Base-by-base conservation (phyloP, 495 filamentous ascomycete species). In the Trichocladium antarcticum region DNA sequence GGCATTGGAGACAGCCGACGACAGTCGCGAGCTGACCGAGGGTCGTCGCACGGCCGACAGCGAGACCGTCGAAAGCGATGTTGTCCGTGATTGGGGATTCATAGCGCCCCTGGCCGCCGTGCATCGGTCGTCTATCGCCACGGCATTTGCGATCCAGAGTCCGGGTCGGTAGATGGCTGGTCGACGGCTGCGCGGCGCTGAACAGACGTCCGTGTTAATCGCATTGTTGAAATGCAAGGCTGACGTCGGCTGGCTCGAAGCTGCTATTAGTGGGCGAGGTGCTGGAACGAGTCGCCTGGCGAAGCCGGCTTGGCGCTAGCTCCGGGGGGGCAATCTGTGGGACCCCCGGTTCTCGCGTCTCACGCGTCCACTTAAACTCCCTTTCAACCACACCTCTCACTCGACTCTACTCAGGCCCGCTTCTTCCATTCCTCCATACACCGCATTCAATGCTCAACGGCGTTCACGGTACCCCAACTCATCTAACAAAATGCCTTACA, bases 401-500 rank as follows among this genome's bases (percentile, higher is more conserved):
- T 27, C 5, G 27, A 42, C 15, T 37, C 24, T 2, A 32, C n/a
- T 14, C 31, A 32, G 11, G 12, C 12, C 4, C 31, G 12, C 31
- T 32, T 11, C 11, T 3, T 10, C 27, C n/a, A n/a, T n/a, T n/a
- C n/a, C n/a, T n/a, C n/a, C n/a, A n/a, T n/a, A n/a, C n/a, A n/a
- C n/a, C n/a, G n/a, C n/a, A n/a, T n/a, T n/a, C n/a, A n/a, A n/a
- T n/a, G n/a, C n/a, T n/a, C n/a, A n/a, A n/a, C n/a, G n/a, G n/a
- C n/a, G n/a, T n/a, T n/a, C n/a, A n/a, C n/a, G n/a, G n/a, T n/a
- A n/a, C 32, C 32, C 12, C 32, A 35, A 35, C 10, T 35, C 8
- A 27, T n/a, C 19, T 27, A 17, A 37, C 43, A 58, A 53, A 17
- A 95, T 95, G 89, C 80, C 89, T 20, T 89, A 95, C 73, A 96